Evolutionary conservation across 1,284 basidiomycete species (phyloP), one percentile per base, ranked within the genome.

Genomic region (Irpex lacteus): DNA sequence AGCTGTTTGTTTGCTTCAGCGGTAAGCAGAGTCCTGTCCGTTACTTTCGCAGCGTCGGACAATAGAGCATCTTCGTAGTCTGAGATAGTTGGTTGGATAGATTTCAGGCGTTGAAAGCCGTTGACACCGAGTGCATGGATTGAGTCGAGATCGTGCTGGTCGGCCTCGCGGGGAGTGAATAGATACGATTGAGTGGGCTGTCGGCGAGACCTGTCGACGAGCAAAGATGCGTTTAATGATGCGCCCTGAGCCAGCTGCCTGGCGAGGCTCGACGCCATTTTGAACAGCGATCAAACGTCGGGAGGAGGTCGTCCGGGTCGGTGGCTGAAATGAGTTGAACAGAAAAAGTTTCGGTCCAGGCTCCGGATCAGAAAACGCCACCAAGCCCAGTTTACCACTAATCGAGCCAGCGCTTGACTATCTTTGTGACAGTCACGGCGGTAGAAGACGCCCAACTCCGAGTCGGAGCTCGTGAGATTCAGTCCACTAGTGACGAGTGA

Each of bases 141-240:
- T 13, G 96, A 88, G 73, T 96, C 92, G 65, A 96, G 82, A 75
- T 97, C 95, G 73, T 97, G 89, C 47, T 87, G 80, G 66, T 90
- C 86, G 11, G 95, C 94, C 64, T 95, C 91, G 63, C 84, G 82
- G 26, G 89, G 84, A 26, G 91, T 88, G 77, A 98, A 99, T 60
- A 99, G 87, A 80, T 98, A 99, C 0, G 85, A 90, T 71, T 87
- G 82, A 6, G 81, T 77, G 40, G 85, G 73, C 77, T 85, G 84
- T 72, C 86, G 78, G 73, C 86, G 86, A 62, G 84, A 82, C 63
- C 86, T 82, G 68, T 92, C 90, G 32, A 87, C 86, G 36, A 96
- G 85, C 55, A 95, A 80, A 50, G 85, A 78, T 37, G 90, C 82
- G 77, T 98, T 96, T 50, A 95, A 80, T 19, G 95, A 97, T 13